These are phyloP conservation scores for Apophysomyces ossiformis DNA, from an alignment of 371 early-diverging fungal species.

Conservation along the genomic window DNA sequence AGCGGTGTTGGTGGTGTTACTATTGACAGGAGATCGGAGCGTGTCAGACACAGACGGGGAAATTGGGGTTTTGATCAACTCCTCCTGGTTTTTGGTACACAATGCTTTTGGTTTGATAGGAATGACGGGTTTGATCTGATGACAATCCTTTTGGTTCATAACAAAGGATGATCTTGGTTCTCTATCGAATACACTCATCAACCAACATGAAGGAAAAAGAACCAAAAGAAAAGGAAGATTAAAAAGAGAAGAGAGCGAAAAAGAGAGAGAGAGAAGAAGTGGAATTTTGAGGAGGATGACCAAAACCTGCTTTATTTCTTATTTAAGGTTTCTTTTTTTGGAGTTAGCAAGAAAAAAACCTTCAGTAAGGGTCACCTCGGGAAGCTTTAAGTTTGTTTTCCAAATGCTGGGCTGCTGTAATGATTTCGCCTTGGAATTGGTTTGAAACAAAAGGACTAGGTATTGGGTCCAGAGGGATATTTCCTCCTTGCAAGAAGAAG, in stretches of 20 bases:
- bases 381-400: conserved; percentile 13
- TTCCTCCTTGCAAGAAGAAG: conserved; percentile 56
- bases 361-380: not conserved
- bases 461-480: conserved; percentile 20
- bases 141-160: not conserved
- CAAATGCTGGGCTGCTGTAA: conserved; percentile 24
- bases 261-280: not conserved
- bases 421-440: not conserved
- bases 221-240: too few relatives aligned
- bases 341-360: not conserved
- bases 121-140: not conserved
- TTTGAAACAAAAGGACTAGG: conserved; percentile 18
- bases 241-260: not conserved
- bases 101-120: not conserved
- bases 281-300: not conserved
- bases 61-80: not conserved
- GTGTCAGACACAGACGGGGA: conserved; percentile 6
- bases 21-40: conserved; percentile 7
- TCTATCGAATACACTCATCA: not conserved
- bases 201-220: not conserved
- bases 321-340: not conserved
- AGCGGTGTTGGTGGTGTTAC: not conserved
- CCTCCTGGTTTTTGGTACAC: not conserved
- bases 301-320: not conserved
- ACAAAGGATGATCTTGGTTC: not conserved